These are phyloP conservation scores for Dalechampia spathulata DNA, from an alignment of 441 rosid species.

Conservation along the genomic window DNA sequence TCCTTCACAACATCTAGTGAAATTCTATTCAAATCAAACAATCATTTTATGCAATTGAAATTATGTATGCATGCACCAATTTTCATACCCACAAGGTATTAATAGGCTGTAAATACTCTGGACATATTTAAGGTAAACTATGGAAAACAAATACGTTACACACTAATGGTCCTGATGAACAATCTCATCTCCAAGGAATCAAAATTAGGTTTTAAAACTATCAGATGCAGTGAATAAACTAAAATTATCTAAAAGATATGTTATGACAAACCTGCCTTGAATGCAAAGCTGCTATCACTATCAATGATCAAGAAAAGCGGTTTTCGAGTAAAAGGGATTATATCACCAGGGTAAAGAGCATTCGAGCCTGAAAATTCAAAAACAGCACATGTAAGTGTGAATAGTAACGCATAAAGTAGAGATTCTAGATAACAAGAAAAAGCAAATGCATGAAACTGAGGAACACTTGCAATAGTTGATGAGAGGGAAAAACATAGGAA, in stretches of 20 bases:
- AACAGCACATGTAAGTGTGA: slow-evolving; percentile 1
- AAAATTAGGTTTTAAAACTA: background rate
- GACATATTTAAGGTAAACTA: background rate
- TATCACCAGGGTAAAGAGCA: slow-evolving; percentile 81
- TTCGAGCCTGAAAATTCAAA: slow-evolving; percentile 43
- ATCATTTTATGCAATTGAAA: background rate
- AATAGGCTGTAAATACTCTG: background rate
- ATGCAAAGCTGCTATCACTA: slow-evolving; percentile 94
- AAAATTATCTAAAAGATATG: slow-evolving; percentile 10
- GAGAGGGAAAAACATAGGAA: slow-evolving; percentile 1
- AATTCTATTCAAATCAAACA: background rate
- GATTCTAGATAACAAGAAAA: background rate
- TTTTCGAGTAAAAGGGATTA: slow-evolving; percentile 86
- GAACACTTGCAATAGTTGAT: slow-evolving; percentile 3
- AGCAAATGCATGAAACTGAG: background rate
- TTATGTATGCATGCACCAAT: background rate
- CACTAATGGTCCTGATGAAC: background rate
- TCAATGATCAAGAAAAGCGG: slow-evolving; percentile 90
- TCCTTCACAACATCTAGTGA: background rate
- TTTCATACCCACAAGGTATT: background rate
- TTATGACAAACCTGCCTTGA: slow-evolving; percentile 99
- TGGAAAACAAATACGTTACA: background rate
- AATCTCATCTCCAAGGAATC: background rate
- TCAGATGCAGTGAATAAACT: background rate
- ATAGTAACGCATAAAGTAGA: background rate